phyloP scores from a whole-genome alignment of 2,329 filamentous ascomycete genomes.

The Fusarium scirpi region DNA sequence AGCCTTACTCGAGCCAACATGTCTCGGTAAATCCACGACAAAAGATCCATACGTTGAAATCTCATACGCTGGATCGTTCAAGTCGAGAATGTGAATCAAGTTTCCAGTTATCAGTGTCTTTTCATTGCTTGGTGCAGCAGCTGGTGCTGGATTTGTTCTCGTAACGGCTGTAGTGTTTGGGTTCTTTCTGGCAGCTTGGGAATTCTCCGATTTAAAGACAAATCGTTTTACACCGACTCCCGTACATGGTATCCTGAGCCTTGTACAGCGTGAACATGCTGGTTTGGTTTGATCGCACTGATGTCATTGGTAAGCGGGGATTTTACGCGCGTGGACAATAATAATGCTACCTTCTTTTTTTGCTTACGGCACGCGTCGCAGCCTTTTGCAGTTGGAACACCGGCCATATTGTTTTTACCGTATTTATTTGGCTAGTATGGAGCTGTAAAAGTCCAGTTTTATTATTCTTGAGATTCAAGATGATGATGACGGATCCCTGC shows the following conservation, averaged over 20 bases:
- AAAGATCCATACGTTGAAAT: conserved; percentile 21
- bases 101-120: not conserved
- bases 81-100: conserved; percentile 11
- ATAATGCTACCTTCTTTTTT: conserved; percentile 17
- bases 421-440: no score
- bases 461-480: not conserved
- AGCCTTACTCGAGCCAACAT: not conserved
- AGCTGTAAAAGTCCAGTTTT: not conserved
- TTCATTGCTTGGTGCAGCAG: conserved; percentile 3
- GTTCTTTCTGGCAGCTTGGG: not conserved
- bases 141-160: not conserved
- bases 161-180: rapidly evolving
- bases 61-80: not conserved
- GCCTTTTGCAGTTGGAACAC: conserved; percentile 7
- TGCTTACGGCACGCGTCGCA: conserved; percentile 17
- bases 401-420: conserved; percentile 3
- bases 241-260: conserved; percentile 6
- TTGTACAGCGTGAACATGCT: conserved; percentile 6
- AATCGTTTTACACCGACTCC: conserved; percentile 20
- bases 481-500: not conserved
- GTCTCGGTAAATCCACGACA: conserved; percentile 3
- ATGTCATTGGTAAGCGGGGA: not conserved
- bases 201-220: conserved; percentile 7
- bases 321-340: no score
- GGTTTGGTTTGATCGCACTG: conserved; percentile 34